Evolutionary conservation across 768 basidiomycete genomes (phyloP), one percentile per base, ranked within the genome.

Genomic region (Coprinopsis cinerea): DNA sequence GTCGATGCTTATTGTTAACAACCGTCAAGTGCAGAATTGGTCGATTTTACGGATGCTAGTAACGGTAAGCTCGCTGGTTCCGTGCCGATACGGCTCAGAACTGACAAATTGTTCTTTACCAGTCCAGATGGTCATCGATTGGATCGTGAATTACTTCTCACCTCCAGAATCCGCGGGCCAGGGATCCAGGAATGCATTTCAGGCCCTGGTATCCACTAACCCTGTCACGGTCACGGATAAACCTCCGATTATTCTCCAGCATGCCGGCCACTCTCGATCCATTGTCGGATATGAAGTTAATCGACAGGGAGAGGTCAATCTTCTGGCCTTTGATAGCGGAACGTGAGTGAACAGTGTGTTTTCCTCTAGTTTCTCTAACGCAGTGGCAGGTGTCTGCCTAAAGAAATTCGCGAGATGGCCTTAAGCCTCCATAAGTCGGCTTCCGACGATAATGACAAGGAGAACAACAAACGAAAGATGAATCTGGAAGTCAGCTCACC

Each of bases 211-310:
- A 37, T 66, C 64, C 1, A 73, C 75, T 1, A 68, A 73, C 0
- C 72, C 82, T 3, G 73, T 93, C 6, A 56, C 71, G 9, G 61
- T 71, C 23, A 84, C 87, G 0, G 64, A 78, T 18, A 81, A 76
- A 57, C 83, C 91, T 78, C 92, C 92, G 7, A 60, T 96, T 25
- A 83, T 95, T 36, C 69, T 95, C 44, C 85, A 95, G 69, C 82
- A 89, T 59, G 63, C 74, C 5, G 90, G 91, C 0, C 92, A 96
- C 67, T 96, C 92, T n/a, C 68, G 87, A 22, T 85, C 85, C 3
- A 81, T 96, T 11, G 75, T 96, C 2, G 92, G 92, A 1, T 93
- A 86, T 57, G 90, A 94, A 63, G 65, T 83, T 32, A 72, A 70
- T 47, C 78, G 74, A 56, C 69, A 70, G 14, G 83, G 81, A 5